phyloP scores from a whole-genome alignment of 768 basidiomycete species.

The Lactarius sanguifluus region DNA sequence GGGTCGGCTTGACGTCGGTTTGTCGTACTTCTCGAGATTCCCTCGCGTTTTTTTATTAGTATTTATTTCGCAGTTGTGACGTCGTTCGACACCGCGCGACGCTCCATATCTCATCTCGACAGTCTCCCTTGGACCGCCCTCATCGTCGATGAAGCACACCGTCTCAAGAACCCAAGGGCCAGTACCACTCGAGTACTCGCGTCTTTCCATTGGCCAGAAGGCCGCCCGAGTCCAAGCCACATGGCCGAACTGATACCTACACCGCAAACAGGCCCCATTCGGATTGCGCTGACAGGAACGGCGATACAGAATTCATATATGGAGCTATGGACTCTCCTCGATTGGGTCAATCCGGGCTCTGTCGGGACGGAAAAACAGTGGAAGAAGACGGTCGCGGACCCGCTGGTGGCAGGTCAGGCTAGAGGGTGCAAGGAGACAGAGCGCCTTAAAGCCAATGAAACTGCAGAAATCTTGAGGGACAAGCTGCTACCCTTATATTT shows the following conservation, averaged over 20 bases:
- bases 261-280: conserved; percentile 33
- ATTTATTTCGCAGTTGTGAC: conserved; percentile 60
- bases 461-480: conserved; percentile 61
- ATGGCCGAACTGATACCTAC: conserved; percentile 29
- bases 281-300: conserved; percentile 88
- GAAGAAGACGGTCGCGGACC: conserved; percentile 67
- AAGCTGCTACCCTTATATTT: conserved; percentile 81
- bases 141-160: conserved; percentile 88
- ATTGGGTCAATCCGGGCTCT: conserved; percentile 86
- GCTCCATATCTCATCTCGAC: conserved; percentile 67
- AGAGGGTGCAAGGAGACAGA: conserved; percentile 62
- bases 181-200: conserved; percentile 69
- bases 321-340: conserved; percentile 89
- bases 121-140: conserved; percentile 69
- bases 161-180: conserved; percentile 75
- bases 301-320: conserved; percentile 85
- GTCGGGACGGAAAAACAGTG: conserved; percentile 76
- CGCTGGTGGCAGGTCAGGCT: conserved; percentile 68
- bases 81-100: conserved; percentile 72
- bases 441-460: conserved; percentile 55
- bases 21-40: conserved; percentile 34
- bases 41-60: background rate
- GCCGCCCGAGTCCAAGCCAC: conserved; percentile 20
- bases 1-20: conserved; percentile 83
- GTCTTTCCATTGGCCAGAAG: conserved; percentile 54